phyloP scores from a whole-genome alignment of 768 basidiomycete genomes.

The Jaapia argillacea region DNA sequence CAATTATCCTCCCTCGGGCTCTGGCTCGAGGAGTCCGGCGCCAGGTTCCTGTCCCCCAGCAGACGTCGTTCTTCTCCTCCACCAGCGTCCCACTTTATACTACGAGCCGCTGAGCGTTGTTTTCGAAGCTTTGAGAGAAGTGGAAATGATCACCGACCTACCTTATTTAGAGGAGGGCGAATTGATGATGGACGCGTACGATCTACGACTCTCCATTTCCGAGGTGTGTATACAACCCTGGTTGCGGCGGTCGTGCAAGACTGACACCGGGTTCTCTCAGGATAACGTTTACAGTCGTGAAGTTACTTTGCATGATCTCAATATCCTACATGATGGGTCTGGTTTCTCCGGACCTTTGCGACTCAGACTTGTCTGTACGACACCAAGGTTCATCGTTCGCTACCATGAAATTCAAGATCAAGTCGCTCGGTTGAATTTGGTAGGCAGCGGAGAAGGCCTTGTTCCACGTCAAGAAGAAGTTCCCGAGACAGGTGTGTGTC shows the following conservation, averaged over 20 bases:
- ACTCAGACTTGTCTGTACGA: conserved; percentile 34
- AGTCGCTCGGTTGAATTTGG: conserved; percentile 28
- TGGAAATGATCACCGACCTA: conserved; percentile 37
- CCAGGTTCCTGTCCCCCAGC: conserved; percentile 8
- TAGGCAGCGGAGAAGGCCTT: conserved; percentile 9
- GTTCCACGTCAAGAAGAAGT: conserved; percentile 7
- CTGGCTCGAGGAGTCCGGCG: conserved; percentile 11
- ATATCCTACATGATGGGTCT: conserved; percentile 58
- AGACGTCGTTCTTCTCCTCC: conserved; percentile 38
- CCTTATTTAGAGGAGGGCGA: conserved; percentile 47
- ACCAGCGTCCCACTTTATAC: conserved; percentile 58
- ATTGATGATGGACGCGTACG: conserved; percentile 60
- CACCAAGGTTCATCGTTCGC: conserved; percentile 56
- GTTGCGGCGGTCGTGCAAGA: background rate
- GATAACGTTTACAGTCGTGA: conserved; percentile 64
- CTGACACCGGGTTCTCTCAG: conserved; percentile 23
- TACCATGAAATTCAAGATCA: conserved; percentile 57
- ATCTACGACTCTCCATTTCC: conserved; percentile 50
- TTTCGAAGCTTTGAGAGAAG: conserved; percentile 64
- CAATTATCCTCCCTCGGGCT: conserved; percentile 31
- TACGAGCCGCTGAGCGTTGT: conserved; percentile 65
- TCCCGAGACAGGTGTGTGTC: conserved; percentile 13
- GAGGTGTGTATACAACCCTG: no score
- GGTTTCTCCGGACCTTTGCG: conserved; percentile 54
- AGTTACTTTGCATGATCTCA: conserved; percentile 63